Evolutionary conservation across 2,329 filamentous ascomycete genomes (phyloP).

Genomic region (Grosmannia huntii): DNA sequence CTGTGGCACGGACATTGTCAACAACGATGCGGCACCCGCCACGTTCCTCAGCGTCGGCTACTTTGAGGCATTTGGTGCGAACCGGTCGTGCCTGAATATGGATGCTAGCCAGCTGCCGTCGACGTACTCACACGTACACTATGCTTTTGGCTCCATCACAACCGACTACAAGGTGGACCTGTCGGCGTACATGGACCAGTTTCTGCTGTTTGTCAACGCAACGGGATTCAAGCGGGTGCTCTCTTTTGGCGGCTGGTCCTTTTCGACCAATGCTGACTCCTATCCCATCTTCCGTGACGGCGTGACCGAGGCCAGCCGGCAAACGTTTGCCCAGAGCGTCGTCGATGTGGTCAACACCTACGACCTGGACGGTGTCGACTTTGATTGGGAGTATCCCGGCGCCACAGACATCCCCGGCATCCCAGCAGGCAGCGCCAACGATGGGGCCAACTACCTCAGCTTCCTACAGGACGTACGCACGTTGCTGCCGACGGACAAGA

Average conservation of each 20-base stretch:
- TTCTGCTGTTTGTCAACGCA: too few species aligned
- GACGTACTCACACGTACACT: conserved; percentile 18
- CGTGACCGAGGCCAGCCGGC: conserved; percentile 6
- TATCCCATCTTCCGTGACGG: conserved; percentile 22
- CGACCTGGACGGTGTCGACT: conserved; percentile 5
- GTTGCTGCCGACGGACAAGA: conserved; percentile 13
- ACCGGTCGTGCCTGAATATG: conserved; percentile 20
- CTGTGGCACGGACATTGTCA: conserved; percentile 24
- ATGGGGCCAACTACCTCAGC: conserved; percentile 21
- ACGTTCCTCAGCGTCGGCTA: conserved; percentile 18
- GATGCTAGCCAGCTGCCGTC: conserved; percentile 14
- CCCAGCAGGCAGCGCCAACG: conserved; percentile 15
- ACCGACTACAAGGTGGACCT: conserved; percentile 14
- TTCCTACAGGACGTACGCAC: conserved; percentile 18
- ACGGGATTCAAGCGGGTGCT: conserved; percentile 22
- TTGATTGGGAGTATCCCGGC: conserved; percentile 8
- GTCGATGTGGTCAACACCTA: conserved; percentile 1
- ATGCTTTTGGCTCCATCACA: conserved; percentile 18
- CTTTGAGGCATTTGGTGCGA: conserved; percentile 21
- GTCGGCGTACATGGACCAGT: conserved; percentile 6
- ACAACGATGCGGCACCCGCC: neutral
- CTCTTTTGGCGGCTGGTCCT: conserved; percentile 32
- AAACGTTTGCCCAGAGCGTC: conserved; percentile 5
- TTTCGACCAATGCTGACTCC: conserved; percentile 23
- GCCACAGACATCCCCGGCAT: conserved; percentile 17